A percentile compares a stretch with the other conserved stretches of the same genome.
phyloP scores from a whole-genome alignment of 2,329 filamentous ascomycete genomes.

The Xenoacremonium recifei region DNA sequence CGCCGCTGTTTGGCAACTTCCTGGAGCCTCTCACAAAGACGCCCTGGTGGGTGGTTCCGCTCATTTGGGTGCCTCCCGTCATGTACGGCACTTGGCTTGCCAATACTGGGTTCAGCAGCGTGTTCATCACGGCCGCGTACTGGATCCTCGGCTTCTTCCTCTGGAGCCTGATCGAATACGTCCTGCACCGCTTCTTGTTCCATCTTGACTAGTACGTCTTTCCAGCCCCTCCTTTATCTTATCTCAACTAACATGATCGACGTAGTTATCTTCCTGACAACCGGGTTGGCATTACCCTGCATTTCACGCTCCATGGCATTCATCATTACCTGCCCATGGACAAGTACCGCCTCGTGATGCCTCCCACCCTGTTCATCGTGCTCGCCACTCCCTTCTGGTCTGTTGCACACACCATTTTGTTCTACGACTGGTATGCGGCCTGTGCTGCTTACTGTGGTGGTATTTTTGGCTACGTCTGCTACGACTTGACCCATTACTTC shows the following conservation, averaged over 20 bases:
- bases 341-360: constrained; percentile 95
- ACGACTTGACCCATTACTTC: constrained; percentile 98
- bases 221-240: background rate
- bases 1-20: constrained; percentile 95
- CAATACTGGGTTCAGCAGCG: constrained; percentile 55
- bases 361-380: constrained; percentile 79
- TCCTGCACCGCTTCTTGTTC: constrained; percentile 86
- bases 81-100: constrained; percentile 70
- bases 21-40: constrained; percentile 96
- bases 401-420: constrained; percentile 79
- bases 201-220: constrained; percentile 81
- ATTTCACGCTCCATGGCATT: constrained; percentile 94
- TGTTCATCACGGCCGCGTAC: constrained; percentile 53
- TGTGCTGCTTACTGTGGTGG: constrained; percentile 82
- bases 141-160: constrained; percentile 70
- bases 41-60: constrained; percentile 87
- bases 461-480: constrained; percentile 90
- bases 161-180: constrained; percentile 90
- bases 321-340: constrained; percentile 99
- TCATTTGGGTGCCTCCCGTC: constrained; percentile 80
- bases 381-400: constrained; percentile 92
- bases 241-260: constrained; percentile 26
- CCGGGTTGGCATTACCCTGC: constrained; percentile 76
- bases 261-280: constrained; percentile 85
- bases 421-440: constrained; percentile 80